Base-by-base conservation (phyloP, 257 asterid genomes). In the Penstemon eatonii region DNA sequence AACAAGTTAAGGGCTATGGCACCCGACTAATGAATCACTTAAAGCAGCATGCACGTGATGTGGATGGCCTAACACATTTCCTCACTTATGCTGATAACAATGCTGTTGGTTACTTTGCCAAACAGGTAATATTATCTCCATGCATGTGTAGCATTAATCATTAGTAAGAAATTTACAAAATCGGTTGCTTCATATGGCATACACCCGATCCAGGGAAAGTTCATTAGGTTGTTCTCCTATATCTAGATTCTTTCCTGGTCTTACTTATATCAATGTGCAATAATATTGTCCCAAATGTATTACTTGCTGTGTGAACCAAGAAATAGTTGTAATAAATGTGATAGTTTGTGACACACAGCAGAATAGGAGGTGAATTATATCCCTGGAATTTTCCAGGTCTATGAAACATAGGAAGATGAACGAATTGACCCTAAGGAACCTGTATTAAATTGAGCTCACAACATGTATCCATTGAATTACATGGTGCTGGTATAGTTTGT, bases 41-140 rank as follows among this genome's bases (percentile, higher is more conserved):
- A 56, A 94, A 94, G 85, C 90, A 89, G 85, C 88, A 89, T 65
- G 99, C 99, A 47, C 99, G 97, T 70, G 99, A 94, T 82, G 87
- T 76, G 69, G 99, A 94, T 77, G 96, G 96, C 54, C 78, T 91
- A 63, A 84, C 99, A 54, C 99, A 94, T 77, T 94, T 94, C 75
- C 93, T 94, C 78, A 94, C 99, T 3, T 94, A 91, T 82, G 98
- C 99, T 69, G 99, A 94, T 83, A 94, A 94, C 78, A 91, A 94
- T 75, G 99, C 99, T 47, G 99, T 94, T 71, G 99, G 99, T 73
- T 94, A 94, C 86, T 94, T 94, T 82, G 93, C 77, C 83, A 94
- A 94, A 80, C 99, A 94, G 97, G 99, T 88, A 72, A 66, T 79
- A 11, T 13, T 60, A 43, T 13, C 5, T 2, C 8, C 19, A 13